These are phyloP conservation scores for Calonectria naviculata DNA, from an alignment of 2,329 filamentous ascomycete species.

Conservation along the genomic window DNA sequence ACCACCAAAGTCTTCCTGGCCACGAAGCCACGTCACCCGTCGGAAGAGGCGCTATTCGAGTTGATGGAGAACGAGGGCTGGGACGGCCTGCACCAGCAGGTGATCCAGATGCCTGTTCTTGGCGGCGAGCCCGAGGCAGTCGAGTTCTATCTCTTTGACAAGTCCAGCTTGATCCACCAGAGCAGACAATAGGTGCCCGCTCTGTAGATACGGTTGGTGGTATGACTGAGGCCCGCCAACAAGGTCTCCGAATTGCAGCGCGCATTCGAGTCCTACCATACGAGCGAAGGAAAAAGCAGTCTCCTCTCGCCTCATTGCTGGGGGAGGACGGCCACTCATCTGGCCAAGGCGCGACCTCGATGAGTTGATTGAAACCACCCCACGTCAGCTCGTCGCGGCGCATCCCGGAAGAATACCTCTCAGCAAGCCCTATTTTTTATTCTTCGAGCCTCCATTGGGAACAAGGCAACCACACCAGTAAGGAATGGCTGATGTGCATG, in stretches of 20 bases:
- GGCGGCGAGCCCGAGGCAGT: slow-evolving; percentile 57
- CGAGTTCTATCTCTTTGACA: slow-evolving; percentile 64
- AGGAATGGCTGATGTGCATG: slow-evolving; percentile 16
- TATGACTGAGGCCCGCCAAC: slow-evolving; percentile 18
- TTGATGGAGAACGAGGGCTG: slow-evolving; percentile 59
- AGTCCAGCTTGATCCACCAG: slow-evolving; percentile 39
- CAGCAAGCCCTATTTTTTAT: slow-evolving; percentile 13
- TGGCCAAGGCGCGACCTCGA: slow-evolving; percentile 23
- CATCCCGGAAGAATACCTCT: neutral
- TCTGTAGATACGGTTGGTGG: slow-evolving; percentile 5
- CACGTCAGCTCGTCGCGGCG: slow-evolving; percentile 1
- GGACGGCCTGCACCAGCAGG: slow-evolving; percentile 53
- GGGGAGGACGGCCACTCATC: slow-evolving; percentile 31
- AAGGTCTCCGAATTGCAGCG: slow-evolving; percentile 1
- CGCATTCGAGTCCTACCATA: slow-evolving; percentile 17
- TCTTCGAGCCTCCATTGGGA: neutral
- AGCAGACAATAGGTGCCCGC: slow-evolving; percentile 19
- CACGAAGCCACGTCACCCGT: slow-evolving; percentile 67
- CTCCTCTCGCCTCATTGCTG: neutral
- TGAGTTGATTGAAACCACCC: slow-evolving; percentile 4
- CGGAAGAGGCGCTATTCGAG: slow-evolving; percentile 61
- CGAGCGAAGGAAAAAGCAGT: slow-evolving; percentile 11
- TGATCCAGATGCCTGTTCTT: slow-evolving; percentile 58
- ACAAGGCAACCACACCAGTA: slow-evolving; percentile 28
- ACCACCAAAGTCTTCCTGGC: slow-evolving; percentile 62